phyloP scores from a whole-genome alignment of 2,329 filamentous ascomycete species.

The Alternaria conjuncta region DNA sequence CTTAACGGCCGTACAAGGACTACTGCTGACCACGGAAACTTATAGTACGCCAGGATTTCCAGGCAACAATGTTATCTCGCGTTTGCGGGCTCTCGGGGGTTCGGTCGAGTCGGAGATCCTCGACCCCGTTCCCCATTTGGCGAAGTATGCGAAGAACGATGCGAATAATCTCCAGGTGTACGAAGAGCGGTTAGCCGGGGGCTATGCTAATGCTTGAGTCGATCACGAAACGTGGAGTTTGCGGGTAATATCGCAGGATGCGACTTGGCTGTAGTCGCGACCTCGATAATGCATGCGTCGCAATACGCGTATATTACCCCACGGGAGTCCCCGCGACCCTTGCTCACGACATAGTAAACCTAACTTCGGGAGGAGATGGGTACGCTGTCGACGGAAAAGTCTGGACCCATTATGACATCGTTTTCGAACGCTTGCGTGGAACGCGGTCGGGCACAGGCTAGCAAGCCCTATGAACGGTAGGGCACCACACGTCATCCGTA shows the following conservation, averaged over 20 bases:
- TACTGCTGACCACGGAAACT: conserved; percentile 15
- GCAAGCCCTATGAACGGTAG: conserved; percentile 12
- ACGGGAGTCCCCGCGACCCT: neutral
- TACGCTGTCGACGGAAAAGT: neutral
- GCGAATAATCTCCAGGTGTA: neutral
- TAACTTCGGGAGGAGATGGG: neutral
- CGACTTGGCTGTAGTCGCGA: neutral
- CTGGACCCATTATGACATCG: neutral
- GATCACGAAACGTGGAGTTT: neutral
- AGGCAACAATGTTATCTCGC: conserved; percentile 16
- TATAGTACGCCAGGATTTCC: conserved; percentile 15
- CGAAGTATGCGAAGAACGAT: conserved; percentile 5
- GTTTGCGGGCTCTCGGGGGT: neutral
- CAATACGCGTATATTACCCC: neutral
- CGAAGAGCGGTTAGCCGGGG: neutral
- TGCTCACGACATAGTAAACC: neutral
- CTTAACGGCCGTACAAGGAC: conserved; percentile 3
- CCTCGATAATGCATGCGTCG: neutral
- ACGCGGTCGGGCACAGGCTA: conserved; percentile 13
- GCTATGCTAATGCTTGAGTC: conserved; percentile 2
- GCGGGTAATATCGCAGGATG: neutral
- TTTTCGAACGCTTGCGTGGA: conserved; percentile 7
- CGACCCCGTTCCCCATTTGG: conserved; percentile 7
- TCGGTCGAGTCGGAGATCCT: conserved; percentile 1
- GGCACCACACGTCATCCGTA: conserved; percentile 20